Base-by-base conservation (phyloP, 306 rosid genomes). In the Lablab purpureus region DNA sequence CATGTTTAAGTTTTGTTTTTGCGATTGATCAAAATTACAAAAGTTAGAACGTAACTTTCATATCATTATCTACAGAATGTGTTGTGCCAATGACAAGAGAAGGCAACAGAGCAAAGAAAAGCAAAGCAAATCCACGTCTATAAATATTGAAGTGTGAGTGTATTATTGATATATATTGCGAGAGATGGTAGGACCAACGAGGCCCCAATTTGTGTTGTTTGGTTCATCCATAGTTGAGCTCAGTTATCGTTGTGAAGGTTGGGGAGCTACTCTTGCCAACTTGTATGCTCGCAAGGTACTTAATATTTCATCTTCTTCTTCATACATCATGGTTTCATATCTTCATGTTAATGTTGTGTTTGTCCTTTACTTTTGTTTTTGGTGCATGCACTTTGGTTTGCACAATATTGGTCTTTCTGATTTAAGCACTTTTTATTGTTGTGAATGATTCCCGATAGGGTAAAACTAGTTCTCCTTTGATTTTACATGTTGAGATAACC, bases 141-240 rank as follows among this genome's bases (percentile, higher is more conserved):
- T 64, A 76, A 46, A 64, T 21, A 30, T 49, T 28, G 17, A 12
- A 13, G 11, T 67, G n/a, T 12, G 1, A 41, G 32, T 21, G 58
- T 4, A 18, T 40, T 59, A 37, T 76, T 17, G 58, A 22, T 67
- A 2, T 8, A 37, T 37, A 37, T 68, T 67, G 60, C 80, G 74
- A 80, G 41, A 77, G 27, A 94, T 94, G 98, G 97, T 89, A 0
- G 97, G 98, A 78, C 94, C 92, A 10, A 18, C 9, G 22, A 92
- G 98, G 47, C 97, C 97, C 76, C 94, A 89, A 58, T 84, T 94
- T 82, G 98, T 94, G 82, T 64, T 94, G 68, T 94, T 94, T 80
- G 98, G 98, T 52, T 94, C 98, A 1, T 90, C 98, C 82, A 87
- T 94, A 0, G 97, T 94, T 45, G 81, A 94, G 75, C 67, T 82